Conservation (phyloP, 2,329 filamentous ascomycete genomes). For the Lachnellula arida region DNA sequence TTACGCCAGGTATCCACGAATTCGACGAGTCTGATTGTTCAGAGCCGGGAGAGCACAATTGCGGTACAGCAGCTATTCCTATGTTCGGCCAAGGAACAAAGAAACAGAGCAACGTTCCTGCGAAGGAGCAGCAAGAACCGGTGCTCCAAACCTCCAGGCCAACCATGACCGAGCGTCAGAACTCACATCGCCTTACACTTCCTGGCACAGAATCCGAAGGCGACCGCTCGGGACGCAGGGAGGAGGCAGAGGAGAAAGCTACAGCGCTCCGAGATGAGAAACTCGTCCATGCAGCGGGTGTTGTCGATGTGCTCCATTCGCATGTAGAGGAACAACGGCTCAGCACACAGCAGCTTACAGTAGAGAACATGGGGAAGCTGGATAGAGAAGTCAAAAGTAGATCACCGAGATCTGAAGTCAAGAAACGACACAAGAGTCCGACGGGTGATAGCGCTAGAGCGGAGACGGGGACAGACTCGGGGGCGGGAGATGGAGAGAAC, state of each 20-base stretch:
- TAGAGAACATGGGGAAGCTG: slow-evolving; percentile 49
- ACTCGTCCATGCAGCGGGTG: slow-evolving; percentile 35
- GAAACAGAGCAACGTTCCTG: no score
- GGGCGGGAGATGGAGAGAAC: not conserved
- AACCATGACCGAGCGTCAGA: slow-evolving; percentile 19
- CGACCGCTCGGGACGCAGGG: slow-evolving; percentile 42
- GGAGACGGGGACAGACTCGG: not conserved
- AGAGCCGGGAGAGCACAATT: slow-evolving; percentile 23
- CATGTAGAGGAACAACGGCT: not conserved
- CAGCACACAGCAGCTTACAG: slow-evolving; percentile 43
- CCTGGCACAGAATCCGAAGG: slow-evolving; percentile 34
- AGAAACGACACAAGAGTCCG: slow-evolving; percentile 5
- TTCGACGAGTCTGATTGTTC: slow-evolving; percentile 23
- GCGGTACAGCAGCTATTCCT: slow-evolving; percentile 15
- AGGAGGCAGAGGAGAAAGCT: slow-evolving; percentile 50
- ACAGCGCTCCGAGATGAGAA: slow-evolving; percentile 50
- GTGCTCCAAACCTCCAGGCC: slow-evolving; percentile 2
- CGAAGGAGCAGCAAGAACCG: not conserved
- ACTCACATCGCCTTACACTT: slow-evolving; percentile 22
- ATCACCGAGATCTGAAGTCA: not conserved
- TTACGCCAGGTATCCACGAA: slow-evolving; percentile 4
- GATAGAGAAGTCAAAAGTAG: slow-evolving; percentile 30
- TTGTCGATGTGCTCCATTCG: slow-evolving; percentile 28
- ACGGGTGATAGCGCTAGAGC: not conserved
- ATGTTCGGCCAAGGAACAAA: slow-evolving; percentile 17